Evolutionary conservation across 2,329 filamentous ascomycete species (phyloP).

Genomic region (Colletotrichum sp.): DNA sequence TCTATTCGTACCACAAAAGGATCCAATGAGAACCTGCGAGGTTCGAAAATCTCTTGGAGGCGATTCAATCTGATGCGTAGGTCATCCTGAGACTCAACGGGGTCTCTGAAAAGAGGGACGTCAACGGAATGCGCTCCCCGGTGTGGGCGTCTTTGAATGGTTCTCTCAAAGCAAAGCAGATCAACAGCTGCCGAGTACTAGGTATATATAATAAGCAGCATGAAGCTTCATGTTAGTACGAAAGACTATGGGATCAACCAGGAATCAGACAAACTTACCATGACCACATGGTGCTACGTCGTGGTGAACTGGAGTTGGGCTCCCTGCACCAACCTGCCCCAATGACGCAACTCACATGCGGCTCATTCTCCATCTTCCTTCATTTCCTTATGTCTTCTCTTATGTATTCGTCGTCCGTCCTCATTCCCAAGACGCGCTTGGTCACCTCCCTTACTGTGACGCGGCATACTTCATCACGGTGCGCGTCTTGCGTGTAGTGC

Average conservation of each 20-base stretch:
- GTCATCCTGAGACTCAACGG: background rate
- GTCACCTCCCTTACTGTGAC: background rate
- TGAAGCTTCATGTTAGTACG: rapidly evolving
- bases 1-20: background rate
- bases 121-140: background rate
- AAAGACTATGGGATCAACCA: background rate
- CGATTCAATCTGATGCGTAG: rapidly evolving
- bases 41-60: rapidly evolving
- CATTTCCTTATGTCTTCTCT: background rate
- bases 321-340: background rate
- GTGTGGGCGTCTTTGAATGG: background rate
- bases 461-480: background rate
- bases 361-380: background rate
- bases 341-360: background rate
- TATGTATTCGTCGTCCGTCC: background rate
- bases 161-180: background rate
- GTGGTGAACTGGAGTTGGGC: background rate
- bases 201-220: rapidly evolving
- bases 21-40: background rate
- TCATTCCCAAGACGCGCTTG: background rate
- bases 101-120: background rate
- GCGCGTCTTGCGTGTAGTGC: background rate
- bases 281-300: background rate
- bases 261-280: background rate
- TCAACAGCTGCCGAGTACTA: rapidly evolving